Percentiles rank a stretch among this genome's conserved stretches.
These are phyloP conservation scores for Phytophthora cryptogea DNA, from an alignment of 352 stramenopile genomes.

Conservation along the genomic window DNA sequence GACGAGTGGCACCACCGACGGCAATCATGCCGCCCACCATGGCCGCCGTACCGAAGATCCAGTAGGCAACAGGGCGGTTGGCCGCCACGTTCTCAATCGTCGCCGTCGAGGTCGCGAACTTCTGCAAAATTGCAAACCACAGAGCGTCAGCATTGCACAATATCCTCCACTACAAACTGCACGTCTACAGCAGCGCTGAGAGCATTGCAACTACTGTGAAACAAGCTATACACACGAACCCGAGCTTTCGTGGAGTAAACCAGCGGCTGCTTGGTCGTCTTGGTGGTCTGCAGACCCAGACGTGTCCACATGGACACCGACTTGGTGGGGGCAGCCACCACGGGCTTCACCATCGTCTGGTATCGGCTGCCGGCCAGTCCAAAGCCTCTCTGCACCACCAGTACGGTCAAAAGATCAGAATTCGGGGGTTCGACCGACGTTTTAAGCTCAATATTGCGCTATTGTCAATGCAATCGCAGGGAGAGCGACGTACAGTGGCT, in stretches of 20 bases:
- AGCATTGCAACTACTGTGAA: constrained; percentile 9
- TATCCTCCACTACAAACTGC: not conserved
- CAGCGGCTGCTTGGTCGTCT: constrained; percentile 45
- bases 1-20: constrained; percentile 95
- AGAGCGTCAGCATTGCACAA: constrained; percentile 11
- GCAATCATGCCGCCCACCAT: constrained; percentile 98
- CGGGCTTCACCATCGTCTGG: constrained; percentile 64
- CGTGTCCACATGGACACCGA: constrained; percentile 45
- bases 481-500: constrained; percentile 18
- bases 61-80: constrained; percentile 91
- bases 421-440: constrained; percentile 12
- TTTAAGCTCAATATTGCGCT: not conserved
- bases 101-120: constrained; percentile 53
- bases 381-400: constrained; percentile 29
- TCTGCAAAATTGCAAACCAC: constrained; percentile 35
- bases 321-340: constrained; percentile 32
- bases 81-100: constrained; percentile 83
- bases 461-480: not conserved
- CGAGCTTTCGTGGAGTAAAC: constrained; percentile 77
- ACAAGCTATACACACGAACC: constrained; percentile 35
- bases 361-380: constrained; percentile 46
- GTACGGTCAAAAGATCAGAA: constrained; percentile 14
- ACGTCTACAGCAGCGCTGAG: constrained; percentile 5
- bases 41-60: constrained; percentile 94
- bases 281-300: constrained; percentile 30